These are phyloP conservation scores for Quaeritorhiza haematococci DNA, from an alignment of 371 early-diverging fungal genomes.

Conservation along the genomic window DNA sequence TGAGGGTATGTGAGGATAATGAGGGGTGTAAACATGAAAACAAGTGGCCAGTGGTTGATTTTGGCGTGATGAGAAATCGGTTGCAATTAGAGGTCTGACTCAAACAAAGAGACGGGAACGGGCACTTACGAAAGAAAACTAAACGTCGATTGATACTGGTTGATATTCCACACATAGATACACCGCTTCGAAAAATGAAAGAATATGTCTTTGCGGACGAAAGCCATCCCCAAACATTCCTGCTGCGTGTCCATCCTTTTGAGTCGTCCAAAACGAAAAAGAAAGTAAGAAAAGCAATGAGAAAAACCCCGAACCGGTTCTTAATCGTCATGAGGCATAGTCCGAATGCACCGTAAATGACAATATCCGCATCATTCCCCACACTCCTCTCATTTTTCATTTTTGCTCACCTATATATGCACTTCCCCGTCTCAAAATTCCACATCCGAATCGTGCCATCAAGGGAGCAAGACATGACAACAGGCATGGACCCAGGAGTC, in stretches of 20 bases:
- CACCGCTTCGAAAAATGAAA: slow-evolving; percentile 28
- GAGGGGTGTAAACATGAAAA: too few relatives aligned
- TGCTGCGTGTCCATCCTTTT: slow-evolving; percentile 16
- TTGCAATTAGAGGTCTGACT: too few relatives aligned
- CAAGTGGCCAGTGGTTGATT: too few relatives aligned
- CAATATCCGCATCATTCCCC: not conserved
- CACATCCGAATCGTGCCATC: slow-evolving; percentile 95
- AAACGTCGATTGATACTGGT: slow-evolving; percentile 34
- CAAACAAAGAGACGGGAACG: too few relatives aligned
- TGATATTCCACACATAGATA: slow-evolving; percentile 40
- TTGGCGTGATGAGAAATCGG: too few relatives aligned
- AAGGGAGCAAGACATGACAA: slow-evolving; percentile 32
- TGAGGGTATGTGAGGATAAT: too few relatives aligned
- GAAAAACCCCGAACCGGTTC: slow-evolving; percentile 32
- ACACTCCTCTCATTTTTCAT: not conserved
- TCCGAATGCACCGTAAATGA: too few relatives aligned
- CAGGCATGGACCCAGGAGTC: slow-evolving; percentile 16
- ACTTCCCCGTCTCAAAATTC: slow-evolving; percentile 88
- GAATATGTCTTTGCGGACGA: slow-evolving; percentile 31
- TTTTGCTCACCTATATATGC: slow-evolving; percentile 37
- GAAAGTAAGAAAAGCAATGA: not conserved
- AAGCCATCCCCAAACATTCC: slow-evolving; percentile 16
- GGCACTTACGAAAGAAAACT: slow-evolving; percentile 13
- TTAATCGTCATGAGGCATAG: not conserved
- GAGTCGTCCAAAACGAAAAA: not conserved